These are phyloP conservation scores for Auxenochlorella pyrenoidosa DNA, from an alignment of 139 green algal genomes.

Conservation along the genomic window DNA sequence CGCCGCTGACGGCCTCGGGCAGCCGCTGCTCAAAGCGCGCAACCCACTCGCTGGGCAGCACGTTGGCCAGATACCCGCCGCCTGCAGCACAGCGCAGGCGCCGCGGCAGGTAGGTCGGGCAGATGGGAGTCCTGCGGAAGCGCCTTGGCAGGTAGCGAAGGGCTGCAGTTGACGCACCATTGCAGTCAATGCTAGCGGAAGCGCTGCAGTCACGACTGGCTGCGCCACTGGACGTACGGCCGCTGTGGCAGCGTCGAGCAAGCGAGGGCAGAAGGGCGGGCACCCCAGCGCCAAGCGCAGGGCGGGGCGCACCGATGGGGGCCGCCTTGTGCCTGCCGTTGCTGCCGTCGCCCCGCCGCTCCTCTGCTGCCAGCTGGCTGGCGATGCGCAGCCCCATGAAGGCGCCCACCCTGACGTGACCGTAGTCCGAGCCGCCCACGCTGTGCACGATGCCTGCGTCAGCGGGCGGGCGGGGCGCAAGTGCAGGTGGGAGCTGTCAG, in stretches of 20 bases:
- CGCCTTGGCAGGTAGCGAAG: too few species aligned
- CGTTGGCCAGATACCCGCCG: conserved; percentile 68
- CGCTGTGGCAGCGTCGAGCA: too few species aligned
- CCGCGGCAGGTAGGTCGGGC: too few species aligned
- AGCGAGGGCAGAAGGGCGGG: too few species aligned
- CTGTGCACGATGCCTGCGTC: conserved; percentile 81
- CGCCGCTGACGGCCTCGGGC: conserved; percentile 69
- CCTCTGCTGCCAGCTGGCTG: conserved; percentile 24
- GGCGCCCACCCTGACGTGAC: conserved; percentile 78
- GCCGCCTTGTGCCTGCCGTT: neutral
- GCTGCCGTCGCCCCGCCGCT: neutral
- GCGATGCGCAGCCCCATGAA: conserved; percentile 90
- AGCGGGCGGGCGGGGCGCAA: neutral
- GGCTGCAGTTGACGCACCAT: too few species aligned
- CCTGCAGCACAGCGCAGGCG: neutral
- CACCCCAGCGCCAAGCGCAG: too few species aligned
- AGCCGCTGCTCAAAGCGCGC: conserved; percentile 61
- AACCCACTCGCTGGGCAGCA: conserved; percentile 67
- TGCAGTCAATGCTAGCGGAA: too few species aligned
- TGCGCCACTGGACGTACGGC: too few species aligned
- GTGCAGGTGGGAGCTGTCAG: neutral
- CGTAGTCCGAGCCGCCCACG: conserved; percentile 89
- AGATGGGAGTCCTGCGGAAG: too few species aligned
- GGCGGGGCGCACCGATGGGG: conserved; percentile 3
- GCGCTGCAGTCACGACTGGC: too few species aligned